phyloP scores from a whole-genome alignment of 2,329 filamentous ascomycete genomes.

The Talaromyces sp. region DNA sequence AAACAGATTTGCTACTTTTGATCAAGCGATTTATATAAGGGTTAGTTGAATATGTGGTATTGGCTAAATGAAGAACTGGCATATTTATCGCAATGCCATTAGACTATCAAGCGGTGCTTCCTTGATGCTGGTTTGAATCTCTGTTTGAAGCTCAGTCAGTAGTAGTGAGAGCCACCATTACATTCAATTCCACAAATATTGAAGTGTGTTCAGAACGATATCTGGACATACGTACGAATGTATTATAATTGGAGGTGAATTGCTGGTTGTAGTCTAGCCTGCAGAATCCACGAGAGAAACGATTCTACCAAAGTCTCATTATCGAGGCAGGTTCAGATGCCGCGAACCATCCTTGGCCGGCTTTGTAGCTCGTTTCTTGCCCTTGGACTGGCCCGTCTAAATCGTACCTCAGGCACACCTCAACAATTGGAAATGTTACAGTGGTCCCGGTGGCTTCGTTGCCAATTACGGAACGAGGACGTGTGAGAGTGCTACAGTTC shows the following conservation, averaged over 20 bases:
- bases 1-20: no score
- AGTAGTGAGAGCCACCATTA: neutral
- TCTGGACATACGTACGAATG: neutral
- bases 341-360: neutral
- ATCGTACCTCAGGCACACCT: neutral
- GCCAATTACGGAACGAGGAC: constrained; percentile 45
- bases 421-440: constrained; percentile 18
- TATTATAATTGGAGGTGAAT: constrained; percentile 8
- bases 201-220: neutral
- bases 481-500: constrained; percentile 37
- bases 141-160: neutral
- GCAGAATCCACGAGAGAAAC: neutral
- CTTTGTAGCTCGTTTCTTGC: neutral
- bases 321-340: constrained; percentile 13
- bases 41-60: no score
- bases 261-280: neutral
- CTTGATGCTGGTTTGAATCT: neutral
- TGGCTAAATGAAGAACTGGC: neutral
- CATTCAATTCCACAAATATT: neutral
- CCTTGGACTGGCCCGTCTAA: neutral
- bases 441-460: constrained; percentile 27
- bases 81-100: neutral
- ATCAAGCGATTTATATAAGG: no score
- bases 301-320: neutral
- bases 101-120: neutral